Evolutionary conservation across 306 rosid species (phyloP).

Genomic region (Vicia villosa): DNA sequence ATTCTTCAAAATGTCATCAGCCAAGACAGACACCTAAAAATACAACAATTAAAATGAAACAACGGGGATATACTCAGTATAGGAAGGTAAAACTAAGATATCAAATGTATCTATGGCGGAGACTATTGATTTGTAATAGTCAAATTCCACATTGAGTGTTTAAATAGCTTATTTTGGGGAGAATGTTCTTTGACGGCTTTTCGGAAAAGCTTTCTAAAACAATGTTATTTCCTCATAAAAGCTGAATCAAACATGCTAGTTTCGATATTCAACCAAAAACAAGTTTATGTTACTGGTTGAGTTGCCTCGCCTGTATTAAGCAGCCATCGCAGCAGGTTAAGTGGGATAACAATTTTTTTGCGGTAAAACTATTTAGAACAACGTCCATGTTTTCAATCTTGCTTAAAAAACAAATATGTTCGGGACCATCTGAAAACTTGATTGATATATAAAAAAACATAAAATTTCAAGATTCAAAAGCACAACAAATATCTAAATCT

Average conservation of each 20-base stretch:
- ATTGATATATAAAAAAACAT: not conserved
- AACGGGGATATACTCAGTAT: not conserved
- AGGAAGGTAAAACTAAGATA: not conserved
- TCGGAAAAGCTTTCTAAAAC: not conserved
- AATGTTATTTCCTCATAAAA: not conserved
- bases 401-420: not conserved
- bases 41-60: constrained; percentile 31
- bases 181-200: not conserved
- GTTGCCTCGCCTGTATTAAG: constrained; percentile 19
- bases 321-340: constrained; percentile 8
- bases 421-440: not conserved
- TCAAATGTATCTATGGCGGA: not conserved
- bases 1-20: constrained; percentile 91
- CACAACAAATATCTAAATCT: too few species aligned
- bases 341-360: not conserved
- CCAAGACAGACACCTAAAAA: constrained; percentile 87
- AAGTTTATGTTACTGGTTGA: not conserved
- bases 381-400: constrained; percentile 13
- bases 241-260: constrained; percentile 4
- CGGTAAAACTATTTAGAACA: not conserved
- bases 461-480: not conserved
- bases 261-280: constrained; percentile 1
- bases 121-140: not conserved
- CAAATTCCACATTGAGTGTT: constrained; percentile 21
- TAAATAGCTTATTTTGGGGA: constrained; percentile 8